Evolutionary conservation across 352 stramenopile genomes (phyloP).

Genomic region (Phytophthora cryptogea): DNA sequence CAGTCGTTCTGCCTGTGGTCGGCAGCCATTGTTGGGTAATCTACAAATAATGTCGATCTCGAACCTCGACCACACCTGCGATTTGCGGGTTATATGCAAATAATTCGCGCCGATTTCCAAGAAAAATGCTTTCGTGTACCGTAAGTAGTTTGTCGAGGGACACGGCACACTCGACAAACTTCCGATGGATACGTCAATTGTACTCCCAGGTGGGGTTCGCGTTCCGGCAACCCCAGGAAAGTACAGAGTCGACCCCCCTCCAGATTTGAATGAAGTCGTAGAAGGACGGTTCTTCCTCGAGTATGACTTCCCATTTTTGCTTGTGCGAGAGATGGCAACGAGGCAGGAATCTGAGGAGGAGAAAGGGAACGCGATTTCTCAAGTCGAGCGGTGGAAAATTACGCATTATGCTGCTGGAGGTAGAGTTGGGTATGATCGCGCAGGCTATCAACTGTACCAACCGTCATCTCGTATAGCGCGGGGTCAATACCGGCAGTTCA

Average conservation of each 20-base stretch:
- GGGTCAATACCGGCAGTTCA: background rate
- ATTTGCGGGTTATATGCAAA: no score
- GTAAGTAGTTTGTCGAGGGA: no score
- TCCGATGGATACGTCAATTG: no score
- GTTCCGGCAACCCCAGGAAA: conserved; percentile 20
- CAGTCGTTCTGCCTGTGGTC: no score
- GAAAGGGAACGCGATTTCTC: background rate
- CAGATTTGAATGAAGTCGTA: conserved; percentile 31
- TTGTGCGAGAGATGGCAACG: conserved; percentile 9
- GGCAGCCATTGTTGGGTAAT: no score
- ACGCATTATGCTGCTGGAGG: no score
- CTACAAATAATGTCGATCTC: no score
- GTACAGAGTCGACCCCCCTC: conserved; percentile 14
- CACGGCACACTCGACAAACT: no score
- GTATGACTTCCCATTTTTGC: conserved; percentile 35
- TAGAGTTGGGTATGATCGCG: no score
- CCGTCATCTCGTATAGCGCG: background rate
- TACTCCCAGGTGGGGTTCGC: conserved; percentile 3
- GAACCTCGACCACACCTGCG: no score
- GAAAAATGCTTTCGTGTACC: no score
- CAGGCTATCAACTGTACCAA: background rate
- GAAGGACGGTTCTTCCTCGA: conserved; percentile 21
- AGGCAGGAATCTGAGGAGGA: background rate
- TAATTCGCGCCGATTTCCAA: no score
- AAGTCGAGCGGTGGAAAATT: background rate